Conservation (phyloP, 768 basidiomycete genomes). For the Tricholoma sp. region DNA sequence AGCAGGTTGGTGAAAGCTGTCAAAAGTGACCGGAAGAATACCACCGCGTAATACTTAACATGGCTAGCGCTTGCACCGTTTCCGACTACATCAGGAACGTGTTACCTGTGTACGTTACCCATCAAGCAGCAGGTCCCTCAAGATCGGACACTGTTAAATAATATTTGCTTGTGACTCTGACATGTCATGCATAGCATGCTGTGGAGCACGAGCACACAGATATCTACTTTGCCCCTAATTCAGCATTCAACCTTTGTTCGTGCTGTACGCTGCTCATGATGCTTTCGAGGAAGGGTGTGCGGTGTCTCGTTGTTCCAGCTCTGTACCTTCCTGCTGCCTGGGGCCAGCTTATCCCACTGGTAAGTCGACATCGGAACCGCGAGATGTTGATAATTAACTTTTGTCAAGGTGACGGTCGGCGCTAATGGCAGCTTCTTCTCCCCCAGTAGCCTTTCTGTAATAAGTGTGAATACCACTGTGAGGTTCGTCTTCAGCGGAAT, state of each 20-base stretch:
- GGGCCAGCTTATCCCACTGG: neutral
- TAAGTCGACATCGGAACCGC: neutral
- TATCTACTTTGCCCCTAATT: neutral
- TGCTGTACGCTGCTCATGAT: neutral
- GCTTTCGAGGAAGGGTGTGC: neutral
- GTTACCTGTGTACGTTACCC: too few relatives aligned
- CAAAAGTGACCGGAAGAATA: too few relatives aligned
- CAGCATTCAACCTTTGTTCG: neutral
- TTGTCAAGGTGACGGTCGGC: neutral
- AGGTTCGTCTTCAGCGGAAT: conserved; percentile 35
- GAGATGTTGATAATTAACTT: neutral
- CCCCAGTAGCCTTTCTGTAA: neutral
- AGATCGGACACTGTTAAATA: neutral
- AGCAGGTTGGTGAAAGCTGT: too few relatives aligned
- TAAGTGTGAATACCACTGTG: conserved; percentile 10
- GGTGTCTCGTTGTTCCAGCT: neutral
- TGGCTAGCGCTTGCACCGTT: too few relatives aligned
- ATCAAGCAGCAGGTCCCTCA: neutral
- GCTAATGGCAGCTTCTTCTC: neutral
- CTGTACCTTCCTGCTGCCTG: neutral
- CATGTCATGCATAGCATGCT: neutral
- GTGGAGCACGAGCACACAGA: too few relatives aligned
- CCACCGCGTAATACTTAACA: too few relatives aligned
- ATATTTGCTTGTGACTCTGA: neutral
- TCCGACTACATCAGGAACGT: too few relatives aligned